Conservation (phyloP, 1,284 basidiomycete genomes). For the Kalmanozyma brasiliensis region DNA sequence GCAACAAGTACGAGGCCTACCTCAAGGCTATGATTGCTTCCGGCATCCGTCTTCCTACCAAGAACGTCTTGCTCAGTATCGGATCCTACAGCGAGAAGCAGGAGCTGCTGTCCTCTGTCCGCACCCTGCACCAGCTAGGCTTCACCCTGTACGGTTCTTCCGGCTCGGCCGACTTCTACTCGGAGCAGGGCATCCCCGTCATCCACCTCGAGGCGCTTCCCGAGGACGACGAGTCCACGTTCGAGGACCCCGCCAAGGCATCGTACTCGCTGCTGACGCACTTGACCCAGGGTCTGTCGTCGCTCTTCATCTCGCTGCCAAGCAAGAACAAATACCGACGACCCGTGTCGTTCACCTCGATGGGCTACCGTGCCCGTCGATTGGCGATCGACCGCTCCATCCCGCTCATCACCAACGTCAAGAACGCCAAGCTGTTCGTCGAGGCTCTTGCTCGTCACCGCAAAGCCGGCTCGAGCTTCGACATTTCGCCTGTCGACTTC, state of each 20-base stretch:
- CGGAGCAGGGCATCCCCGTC: constrained; percentile 66
- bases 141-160: constrained; percentile 97
- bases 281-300: constrained; percentile 62
- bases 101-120: constrained; percentile 94
- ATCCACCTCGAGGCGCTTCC: constrained; percentile 66
- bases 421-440: constrained; percentile 95
- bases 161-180: constrained; percentile 78
- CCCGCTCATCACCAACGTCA: constrained; percentile 97
- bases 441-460: constrained; percentile 83
- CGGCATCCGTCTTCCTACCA: constrained; percentile 91
- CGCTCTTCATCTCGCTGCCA: constrained; percentile 97
- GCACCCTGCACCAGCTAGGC: constrained; percentile 91
- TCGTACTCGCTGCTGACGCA: constrained; percentile 66
- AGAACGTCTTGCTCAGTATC: constrained; percentile 92
- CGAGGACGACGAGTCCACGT: constrained; percentile 63
- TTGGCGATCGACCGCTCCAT: constrained; percentile 99
- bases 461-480: constrained; percentile 78
- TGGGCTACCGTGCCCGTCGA: constrained; percentile 94
- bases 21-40: constrained; percentile 96
- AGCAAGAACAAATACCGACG: constrained; percentile 98
- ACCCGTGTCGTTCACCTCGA: constrained; percentile 94
- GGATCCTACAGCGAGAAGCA: constrained; percentile 98
- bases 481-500: constrained; percentile 89
- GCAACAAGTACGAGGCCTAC: constrained; percentile 97
- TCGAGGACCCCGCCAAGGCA: constrained; percentile 62